Evolutionary conservation across 108 stramenopile genomes (phyloP).

Genomic region (Cylindrotheca fusiformis): DNA sequence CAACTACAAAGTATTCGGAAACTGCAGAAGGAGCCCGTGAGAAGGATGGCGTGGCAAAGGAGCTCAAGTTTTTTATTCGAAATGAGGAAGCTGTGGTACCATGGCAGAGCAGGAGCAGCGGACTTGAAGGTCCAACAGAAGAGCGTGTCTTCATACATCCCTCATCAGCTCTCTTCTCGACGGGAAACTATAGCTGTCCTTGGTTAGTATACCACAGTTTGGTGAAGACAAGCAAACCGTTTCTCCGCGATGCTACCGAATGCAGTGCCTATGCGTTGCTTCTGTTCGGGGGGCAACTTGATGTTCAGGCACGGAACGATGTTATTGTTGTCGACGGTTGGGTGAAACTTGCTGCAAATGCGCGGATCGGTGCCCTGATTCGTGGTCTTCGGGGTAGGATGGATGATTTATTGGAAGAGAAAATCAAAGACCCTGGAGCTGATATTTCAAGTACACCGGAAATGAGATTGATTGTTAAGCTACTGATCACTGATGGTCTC

Average conservation of each 20-base stretch:
- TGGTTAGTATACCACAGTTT: conserved; percentile 91
- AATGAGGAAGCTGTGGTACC: neutral
- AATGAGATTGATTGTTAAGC: conserved; percentile 61
- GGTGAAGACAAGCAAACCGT: conserved; percentile 88
- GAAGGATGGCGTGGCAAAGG: conserved; percentile 66
- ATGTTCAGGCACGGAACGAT: conserved; percentile 80
- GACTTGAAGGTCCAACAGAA: conserved; percentile 27
- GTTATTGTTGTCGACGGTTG: conserved; percentile 77
- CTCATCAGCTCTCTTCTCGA: conserved; percentile 72
- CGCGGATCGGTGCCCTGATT: conserved; percentile 88
- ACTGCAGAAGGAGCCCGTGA: conserved; percentile 79
- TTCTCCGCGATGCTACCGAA: conserved; percentile 88
- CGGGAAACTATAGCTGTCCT: conserved; percentile 84
- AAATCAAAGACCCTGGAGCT: conserved; percentile 58
- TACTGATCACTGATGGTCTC: conserved; percentile 51
- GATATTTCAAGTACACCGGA: conserved; percentile 57
- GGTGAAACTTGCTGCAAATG: conserved; percentile 79
- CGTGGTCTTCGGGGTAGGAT: conserved; percentile 74
- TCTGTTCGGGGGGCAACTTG: conserved; percentile 89
- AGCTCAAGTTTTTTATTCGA: conserved; percentile 73
- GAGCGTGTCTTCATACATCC: conserved; percentile 93
- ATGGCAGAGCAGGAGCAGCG: neutral
- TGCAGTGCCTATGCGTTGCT: conserved; percentile 87
- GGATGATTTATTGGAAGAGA: conserved; percentile 66
- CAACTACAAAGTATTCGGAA: conserved; percentile 73